Conservation (phyloP, 2,329 filamentous ascomycete genomes). For the Claviceps arundinis region DNA sequence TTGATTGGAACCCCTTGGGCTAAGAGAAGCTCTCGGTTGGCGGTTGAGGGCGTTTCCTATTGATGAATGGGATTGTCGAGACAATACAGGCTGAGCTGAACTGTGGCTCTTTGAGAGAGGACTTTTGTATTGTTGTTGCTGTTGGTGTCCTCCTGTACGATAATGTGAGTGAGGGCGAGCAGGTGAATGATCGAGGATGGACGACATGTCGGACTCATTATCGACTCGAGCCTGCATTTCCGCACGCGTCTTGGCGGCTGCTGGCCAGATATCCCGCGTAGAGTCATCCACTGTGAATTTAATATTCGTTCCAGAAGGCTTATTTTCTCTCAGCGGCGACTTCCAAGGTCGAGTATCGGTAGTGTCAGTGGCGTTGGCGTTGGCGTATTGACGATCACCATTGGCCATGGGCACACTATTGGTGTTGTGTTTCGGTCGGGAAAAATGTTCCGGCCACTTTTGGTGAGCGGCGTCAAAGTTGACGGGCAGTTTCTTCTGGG, state of each 20-base stretch:
- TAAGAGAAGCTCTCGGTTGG: conserved; percentile 22
- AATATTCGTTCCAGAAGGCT: conserved; percentile 21
- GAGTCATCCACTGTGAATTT: conserved; percentile 26
- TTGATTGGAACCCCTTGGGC: conserved; percentile 12
- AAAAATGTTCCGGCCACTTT: conserved; percentile 40
- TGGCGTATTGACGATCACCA: conserved; percentile 9
- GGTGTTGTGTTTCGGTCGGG: conserved; percentile 23
- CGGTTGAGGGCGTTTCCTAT: conserved; percentile 22
- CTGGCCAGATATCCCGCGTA: conserved; percentile 26
- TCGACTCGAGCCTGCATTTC: conserved; percentile 43
- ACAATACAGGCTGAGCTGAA: conserved; percentile 13
- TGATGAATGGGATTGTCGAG: conserved; percentile 16
- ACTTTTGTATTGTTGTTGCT: conserved; percentile 21
- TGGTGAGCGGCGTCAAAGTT: conserved; percentile 33
- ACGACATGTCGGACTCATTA: conserved; percentile 36
- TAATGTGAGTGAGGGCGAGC: conserved; percentile 14
- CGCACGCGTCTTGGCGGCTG: conserved; percentile 28
- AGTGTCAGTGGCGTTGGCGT: conserved; percentile 8
- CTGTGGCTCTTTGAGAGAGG: conserved; percentile 24
- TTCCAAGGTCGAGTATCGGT: conserved; percentile 23
- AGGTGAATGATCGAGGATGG: conserved; percentile 28
- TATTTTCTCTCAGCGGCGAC: conserved; percentile 32
- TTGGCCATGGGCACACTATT: conserved; percentile 13
- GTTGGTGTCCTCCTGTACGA: conserved; percentile 11
- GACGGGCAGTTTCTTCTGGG: conserved; percentile 25